Evolutionary conservation across 345 rosid genomes (phyloP).

Genomic region (Adansonia digitata): DNA sequence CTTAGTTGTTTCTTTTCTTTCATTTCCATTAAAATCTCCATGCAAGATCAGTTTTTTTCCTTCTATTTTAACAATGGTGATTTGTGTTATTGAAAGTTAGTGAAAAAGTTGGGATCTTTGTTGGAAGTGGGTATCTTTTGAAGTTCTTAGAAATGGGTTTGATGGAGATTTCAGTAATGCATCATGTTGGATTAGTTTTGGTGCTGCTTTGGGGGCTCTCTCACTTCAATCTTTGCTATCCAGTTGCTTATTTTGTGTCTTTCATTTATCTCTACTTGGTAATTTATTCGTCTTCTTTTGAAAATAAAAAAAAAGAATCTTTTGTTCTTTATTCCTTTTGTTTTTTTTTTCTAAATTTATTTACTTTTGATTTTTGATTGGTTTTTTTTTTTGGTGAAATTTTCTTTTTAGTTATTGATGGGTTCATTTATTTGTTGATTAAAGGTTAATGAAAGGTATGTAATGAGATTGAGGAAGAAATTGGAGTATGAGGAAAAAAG

Average conservation of each 20-base stretch:
- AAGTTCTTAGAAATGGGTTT: conserved; percentile 1
- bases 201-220: conserved; percentile 60
- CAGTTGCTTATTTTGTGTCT: conserved; percentile 49
- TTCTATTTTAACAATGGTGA: not conserved
- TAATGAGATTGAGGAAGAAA: conserved; percentile 51
- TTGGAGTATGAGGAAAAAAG: conserved; percentile 61
- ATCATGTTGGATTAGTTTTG: conserved; percentile 67
- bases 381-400: not conserved
- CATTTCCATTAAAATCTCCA: not conserved
- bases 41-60: not conserved
- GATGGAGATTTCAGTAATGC: conserved; percentile 54
- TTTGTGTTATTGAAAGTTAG: not conserved
- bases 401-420: not conserved
- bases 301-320: not conserved
- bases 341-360: not conserved
- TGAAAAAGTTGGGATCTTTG: not conserved
- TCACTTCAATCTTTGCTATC: conserved; percentile 46
- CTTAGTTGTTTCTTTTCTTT: not conserved
- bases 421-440: not conserved
- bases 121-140: not conserved
- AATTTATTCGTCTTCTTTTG: conserved; percentile 1
- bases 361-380: not conserved
- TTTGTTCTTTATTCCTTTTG: not conserved
- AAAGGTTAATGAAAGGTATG: conserved; percentile 72
- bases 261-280: conserved; percentile 72